phyloP scores from a whole-genome alignment of 805 yeast species.

The Pichia gijzeniarum region DNA sequence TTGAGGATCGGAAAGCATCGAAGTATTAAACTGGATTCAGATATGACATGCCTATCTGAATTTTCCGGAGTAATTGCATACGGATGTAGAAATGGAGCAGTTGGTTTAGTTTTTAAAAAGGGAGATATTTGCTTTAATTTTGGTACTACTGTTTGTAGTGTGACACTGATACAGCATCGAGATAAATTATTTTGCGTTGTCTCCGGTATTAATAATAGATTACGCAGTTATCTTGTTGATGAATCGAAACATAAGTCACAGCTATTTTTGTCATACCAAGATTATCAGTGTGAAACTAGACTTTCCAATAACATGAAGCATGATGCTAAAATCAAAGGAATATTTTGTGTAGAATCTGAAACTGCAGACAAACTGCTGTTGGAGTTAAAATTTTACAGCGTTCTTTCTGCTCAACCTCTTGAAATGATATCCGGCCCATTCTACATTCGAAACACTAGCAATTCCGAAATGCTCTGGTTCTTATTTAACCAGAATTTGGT shows the following conservation, averaged over 20 bases:
- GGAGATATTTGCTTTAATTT: neutral
- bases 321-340: neutral
- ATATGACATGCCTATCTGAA: slow-evolving; percentile 3
- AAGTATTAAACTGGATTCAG: neutral
- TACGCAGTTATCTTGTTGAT: slow-evolving; percentile 4
- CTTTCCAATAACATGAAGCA: slow-evolving; percentile 7
- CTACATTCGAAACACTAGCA: neutral
- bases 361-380: neutral
- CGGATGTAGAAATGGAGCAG: slow-evolving; percentile 13
- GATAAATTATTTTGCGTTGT: slow-evolving; percentile 4
- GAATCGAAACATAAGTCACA: neutral
- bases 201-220: slow-evolving; percentile 4
- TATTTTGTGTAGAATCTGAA: slow-evolving; percentile 13
- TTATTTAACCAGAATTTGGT: neutral
- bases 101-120: neutral
- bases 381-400: slow-evolving; percentile 5
- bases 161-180: neutral
- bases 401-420: slow-evolving; percentile 1
- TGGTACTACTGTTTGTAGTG: slow-evolving; percentile 7
- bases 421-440: slow-evolving; percentile 2
- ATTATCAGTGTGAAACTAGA: slow-evolving; percentile 6
- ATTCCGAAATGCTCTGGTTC: slow-evolving; percentile 3
- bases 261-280: slow-evolving; percentile 6
- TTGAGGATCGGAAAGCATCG: neutral
- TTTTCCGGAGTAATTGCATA: neutral